Base-by-base conservation (phyloP, 441 rosid genomes). In the Euphorbia celastroides region DNA sequence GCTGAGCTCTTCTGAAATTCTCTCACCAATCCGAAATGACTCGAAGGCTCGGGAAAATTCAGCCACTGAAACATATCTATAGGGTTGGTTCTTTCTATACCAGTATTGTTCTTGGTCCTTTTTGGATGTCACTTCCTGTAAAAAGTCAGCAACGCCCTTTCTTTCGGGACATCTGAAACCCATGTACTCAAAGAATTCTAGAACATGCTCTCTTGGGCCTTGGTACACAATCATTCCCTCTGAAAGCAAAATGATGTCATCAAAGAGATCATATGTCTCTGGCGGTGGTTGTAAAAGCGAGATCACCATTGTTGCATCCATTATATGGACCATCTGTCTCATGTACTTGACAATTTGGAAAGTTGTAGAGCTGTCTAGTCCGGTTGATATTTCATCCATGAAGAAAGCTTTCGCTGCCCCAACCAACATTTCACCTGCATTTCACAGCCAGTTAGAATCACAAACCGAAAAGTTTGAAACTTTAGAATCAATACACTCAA, bases 311-410 rank as follows among this genome's bases (percentile, higher is more conserved):
- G 92, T 84, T 32, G 81, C 76, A 72, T 83, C 85, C 81, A 75
- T 75, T 48, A 83, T 79, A 58, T 86, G 92, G 34, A 84, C 92
- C 92, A 86, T 84, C 73, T 86, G 88, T 4, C 92, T 78, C 89
- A 82, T 77, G 67, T 65, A 84, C 70, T 75, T 81, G 65, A 83
- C 64, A 70, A 82, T 84, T 69, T 86, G 88, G 73, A 79, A 86
- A 20, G 87, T 82, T 11, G 88, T 86, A 25, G 86, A 79, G 62
- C 89, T 86, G 66, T 86, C 92, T 27, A 86, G 44, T 48, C 92
- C 92, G 1, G 88, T 86, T 3, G 89, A 86, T 38, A 86, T 84
- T 64, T 84, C 92, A 66, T 86, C 92, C 92, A 86, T 84, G 80
- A 79, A 80, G 57, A 84, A n/a, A n/a, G n/a, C n/a, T n/a, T n/a